phyloP scores from a whole-genome alignment of 352 stramenopile genomes.

The Pythium graminicola region DNA sequence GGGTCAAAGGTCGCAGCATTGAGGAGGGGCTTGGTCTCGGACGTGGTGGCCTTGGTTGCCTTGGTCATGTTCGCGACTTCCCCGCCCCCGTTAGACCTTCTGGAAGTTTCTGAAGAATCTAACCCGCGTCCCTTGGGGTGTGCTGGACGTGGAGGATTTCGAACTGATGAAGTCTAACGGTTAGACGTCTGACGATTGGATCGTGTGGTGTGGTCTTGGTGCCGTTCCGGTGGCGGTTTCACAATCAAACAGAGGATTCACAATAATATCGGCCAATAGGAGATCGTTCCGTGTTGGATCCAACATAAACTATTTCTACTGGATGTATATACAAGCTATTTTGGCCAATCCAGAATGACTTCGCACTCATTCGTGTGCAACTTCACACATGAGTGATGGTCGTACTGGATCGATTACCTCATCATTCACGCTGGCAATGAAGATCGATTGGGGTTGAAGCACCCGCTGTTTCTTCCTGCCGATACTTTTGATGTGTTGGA shows the following conservation, averaged over 20 bases:
- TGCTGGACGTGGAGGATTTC: constrained; percentile 1
- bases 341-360: constrained; percentile 1
- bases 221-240: not conserved
- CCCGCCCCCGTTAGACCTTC: constrained; percentile 7
- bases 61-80: not conserved
- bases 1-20: constrained; percentile 10
- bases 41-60: constrained; percentile 7
- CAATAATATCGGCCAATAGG: not conserved
- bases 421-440: not conserved
- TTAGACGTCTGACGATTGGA: not conserved
- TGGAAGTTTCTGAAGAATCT: constrained; percentile 1
- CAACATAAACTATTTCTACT: too few species aligned
- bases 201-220: not conserved
- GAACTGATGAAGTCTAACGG: not conserved
- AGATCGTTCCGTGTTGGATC: too few species aligned
- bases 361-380: too few species aligned
- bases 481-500: not conserved
- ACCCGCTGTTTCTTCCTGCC: not conserved
- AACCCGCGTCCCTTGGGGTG: not conserved
- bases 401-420: not conserved
- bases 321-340: too few species aligned
- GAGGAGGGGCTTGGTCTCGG: constrained; percentile 32
- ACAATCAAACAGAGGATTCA: not conserved
- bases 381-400: constrained; percentile 1
- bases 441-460: not conserved